Conservation (phyloP, 768 basidiomycete genomes). For the Lentinula edodes region DNA sequence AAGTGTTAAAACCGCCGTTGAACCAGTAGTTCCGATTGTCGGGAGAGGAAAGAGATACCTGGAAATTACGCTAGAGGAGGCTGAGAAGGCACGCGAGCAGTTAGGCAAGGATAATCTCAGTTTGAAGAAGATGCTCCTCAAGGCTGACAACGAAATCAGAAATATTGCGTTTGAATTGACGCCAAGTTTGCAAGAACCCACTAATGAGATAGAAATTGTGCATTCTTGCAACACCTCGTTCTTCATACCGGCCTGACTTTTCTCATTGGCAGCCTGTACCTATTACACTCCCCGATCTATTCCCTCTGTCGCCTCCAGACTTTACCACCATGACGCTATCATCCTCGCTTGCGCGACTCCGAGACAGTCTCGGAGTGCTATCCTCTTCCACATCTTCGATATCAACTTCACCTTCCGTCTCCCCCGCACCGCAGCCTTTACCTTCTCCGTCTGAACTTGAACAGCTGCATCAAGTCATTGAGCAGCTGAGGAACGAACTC, state of each 20-base stretch:
- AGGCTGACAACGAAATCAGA: slow-evolving; percentile 62
- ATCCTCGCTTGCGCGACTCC: slow-evolving; percentile 36
- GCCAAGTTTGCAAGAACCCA: slow-evolving; percentile 32
- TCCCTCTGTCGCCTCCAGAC: slow-evolving; percentile 48
- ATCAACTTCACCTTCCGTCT: slow-evolving; percentile 12
- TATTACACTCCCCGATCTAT: slow-evolving; percentile 43
- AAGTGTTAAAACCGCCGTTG: slow-evolving; percentile 37
- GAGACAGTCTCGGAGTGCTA: slow-evolving; percentile 25
- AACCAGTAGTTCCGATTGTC: slow-evolving; percentile 28
- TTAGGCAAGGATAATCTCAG: slow-evolving; percentile 61
- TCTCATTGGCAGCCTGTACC: not conserved
- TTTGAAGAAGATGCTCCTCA: slow-evolving; percentile 55
- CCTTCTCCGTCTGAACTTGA: slow-evolving; percentile 38
- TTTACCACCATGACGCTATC: slow-evolving; percentile 44
- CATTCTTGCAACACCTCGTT: slow-evolving; percentile 10
- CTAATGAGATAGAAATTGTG: slow-evolving; percentile 46
- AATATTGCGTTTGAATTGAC: slow-evolving; percentile 32
- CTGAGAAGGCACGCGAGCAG: slow-evolving; percentile 58
- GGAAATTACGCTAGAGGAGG: slow-evolving; percentile 68
- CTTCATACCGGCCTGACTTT: slow-evolving; percentile 8
- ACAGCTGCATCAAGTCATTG: slow-evolving; percentile 43
- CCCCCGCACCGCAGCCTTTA: slow-evolving; percentile 12
- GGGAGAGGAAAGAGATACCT: slow-evolving; percentile 50
- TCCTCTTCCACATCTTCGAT: slow-evolving; percentile 19
- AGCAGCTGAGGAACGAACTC: slow-evolving; percentile 49